Base-by-base conservation (phyloP, 2,329 filamentous ascomycete genomes). In the Fusarium denticulatum region DNA sequence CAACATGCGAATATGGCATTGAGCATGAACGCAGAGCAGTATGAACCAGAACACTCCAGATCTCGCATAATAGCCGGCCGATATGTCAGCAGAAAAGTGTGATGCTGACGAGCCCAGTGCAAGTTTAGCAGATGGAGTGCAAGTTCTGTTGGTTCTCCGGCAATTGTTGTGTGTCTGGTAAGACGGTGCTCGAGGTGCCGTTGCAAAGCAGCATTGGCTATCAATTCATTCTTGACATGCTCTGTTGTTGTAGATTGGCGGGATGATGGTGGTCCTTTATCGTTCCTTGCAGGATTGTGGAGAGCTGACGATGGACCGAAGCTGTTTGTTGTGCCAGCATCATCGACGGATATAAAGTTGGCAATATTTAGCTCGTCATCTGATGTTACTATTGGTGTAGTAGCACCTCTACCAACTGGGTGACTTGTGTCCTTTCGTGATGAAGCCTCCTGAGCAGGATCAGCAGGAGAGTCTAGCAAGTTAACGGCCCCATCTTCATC, bases 31-130 rank as follows among this genome's bases (percentile, higher is more conserved):
- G 10, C 2, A n/a, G 65, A 67, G 10, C 65, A 67, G 14, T 67
- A 47, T 13, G 46, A 30, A 0, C 65, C 65, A 0, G 63, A 67
- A 10, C 65, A 67, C 4, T 61, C 53, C 18, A 67, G 14, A 26
- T 67, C 63, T 6, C 63, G 40, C 65, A 67, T 67, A 1, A 67
- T 40, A 22, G 36, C 65, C 2, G 65, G 65, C 7, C 65, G 57
- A 28, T 67, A 67, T 2, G 65, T 67, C 7, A 67, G 55, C 6
- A 61, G 46, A 4, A 67, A 67, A 6, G 65, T 67, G 20, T 67
- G 65, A 22, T 67, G 65, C 24, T 67, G 65, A 30, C 65, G 65
- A 37, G 65, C 55, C 65, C 65, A 67, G 34, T 67, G 65, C n/a
- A 67, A 42, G 14, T 67, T 67, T 3, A 67, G 46, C 3, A 67